Conservation (phyloP, 2,329 filamentous ascomycete genomes). For the Dendrostoma leiphaemia region DNA sequence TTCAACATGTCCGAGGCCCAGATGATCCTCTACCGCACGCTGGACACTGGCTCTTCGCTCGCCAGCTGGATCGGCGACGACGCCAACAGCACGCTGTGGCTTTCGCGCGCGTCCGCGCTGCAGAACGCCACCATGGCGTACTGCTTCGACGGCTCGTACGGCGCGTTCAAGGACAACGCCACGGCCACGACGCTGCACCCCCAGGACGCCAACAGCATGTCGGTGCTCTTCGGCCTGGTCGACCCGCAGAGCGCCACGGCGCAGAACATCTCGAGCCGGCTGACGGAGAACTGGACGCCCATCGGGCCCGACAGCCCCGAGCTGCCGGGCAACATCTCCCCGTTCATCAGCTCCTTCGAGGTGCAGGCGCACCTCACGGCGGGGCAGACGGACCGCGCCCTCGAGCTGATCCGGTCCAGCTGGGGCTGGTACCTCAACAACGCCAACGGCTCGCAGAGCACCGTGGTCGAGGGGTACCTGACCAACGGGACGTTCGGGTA, state of each 20-base stretch:
- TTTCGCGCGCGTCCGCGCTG: conserved; percentile 37
- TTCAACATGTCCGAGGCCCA: conserved; percentile 50
- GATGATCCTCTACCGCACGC: conserved; percentile 53
- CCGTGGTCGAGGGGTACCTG: conserved; percentile 59
- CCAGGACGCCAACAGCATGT: conserved; percentile 59
- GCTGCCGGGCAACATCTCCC: conserved; percentile 54
- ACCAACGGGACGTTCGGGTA: conserved; percentile 57
- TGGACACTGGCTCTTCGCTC: conserved; percentile 50
- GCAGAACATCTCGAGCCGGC: conserved; percentile 38
- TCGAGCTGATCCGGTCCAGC: conserved; percentile 52
- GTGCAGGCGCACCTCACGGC: conserved; percentile 54
- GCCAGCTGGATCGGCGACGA: conserved; percentile 44
- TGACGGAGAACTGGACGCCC: conserved; percentile 52
- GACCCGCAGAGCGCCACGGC: conserved; percentile 30
- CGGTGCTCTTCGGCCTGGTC: conserved; percentile 47
- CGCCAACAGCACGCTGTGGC: conserved; percentile 31
- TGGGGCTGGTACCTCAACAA: conserved; percentile 63
- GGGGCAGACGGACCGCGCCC: conserved; percentile 45
- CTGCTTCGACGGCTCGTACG: conserved; percentile 46
- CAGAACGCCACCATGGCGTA: conserved; percentile 42
- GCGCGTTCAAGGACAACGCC: conserved; percentile 54
- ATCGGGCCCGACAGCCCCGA: conserved; percentile 57
- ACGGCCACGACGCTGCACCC: conserved; percentile 50
- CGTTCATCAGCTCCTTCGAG: conserved; percentile 59
- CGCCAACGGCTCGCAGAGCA: conserved; percentile 55